These are phyloP conservation scores for Trebouxia sp. DNA, from an alignment of 139 green algal genomes.

Conservation along the genomic window DNA sequence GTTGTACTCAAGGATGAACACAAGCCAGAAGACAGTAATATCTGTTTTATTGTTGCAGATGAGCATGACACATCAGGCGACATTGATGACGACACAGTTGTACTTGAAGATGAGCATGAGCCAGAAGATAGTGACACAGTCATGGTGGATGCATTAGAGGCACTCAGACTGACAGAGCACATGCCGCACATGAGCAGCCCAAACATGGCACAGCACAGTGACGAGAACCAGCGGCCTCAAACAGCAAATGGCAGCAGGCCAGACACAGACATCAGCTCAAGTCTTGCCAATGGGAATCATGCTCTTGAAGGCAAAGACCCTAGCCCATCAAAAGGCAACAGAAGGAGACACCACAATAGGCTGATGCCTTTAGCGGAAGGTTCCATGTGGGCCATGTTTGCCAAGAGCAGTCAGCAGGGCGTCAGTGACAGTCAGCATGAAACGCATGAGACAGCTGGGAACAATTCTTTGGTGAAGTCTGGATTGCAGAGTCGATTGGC, in stretches of 20 bases:
- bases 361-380: background rate
- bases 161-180: background rate
- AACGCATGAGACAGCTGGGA: background rate
- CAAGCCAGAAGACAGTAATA: background rate
- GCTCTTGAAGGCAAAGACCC: background rate
- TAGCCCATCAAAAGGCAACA: background rate
- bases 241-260: background rate
- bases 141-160: conserved; percentile 19
- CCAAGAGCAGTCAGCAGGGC: background rate
- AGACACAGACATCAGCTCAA: background rate
- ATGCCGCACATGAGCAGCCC: background rate
- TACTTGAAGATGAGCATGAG: conserved; percentile 5
- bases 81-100: conserved; percentile 1
- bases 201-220: background rate
- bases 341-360: background rate
- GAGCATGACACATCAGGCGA: background rate
- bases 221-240: conserved; percentile 6
- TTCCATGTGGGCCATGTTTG: conserved; percentile 5
- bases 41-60: background rate
- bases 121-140: conserved; percentile 1
- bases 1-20: no score
- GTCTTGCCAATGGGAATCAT: background rate
- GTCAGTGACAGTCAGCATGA: background rate
- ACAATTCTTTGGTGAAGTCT: background rate
- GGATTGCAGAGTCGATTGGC: background rate